Base-by-base conservation (phyloP, 106 monocot species). In the Acorus gramineus region DNA sequence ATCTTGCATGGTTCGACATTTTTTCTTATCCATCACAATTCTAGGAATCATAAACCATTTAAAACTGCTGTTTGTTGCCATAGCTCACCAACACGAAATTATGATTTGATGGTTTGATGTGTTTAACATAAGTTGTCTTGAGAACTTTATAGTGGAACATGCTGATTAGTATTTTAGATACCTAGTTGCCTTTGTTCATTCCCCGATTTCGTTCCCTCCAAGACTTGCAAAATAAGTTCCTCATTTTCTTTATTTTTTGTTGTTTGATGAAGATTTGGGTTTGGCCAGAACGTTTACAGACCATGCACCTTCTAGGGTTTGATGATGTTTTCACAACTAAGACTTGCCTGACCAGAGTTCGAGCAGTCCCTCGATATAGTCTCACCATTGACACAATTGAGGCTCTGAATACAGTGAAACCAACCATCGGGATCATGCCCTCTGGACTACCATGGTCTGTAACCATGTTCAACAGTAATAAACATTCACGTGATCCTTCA, bases 361-460 rank as follows among this genome's bases (percentile, higher is more conserved):
- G 91, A 14, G 91, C 91, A 59, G 81, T 86, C 71, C 91, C 91
- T 6, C 78, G 84, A 4, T 86, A 86, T 68, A 91, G 86, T 60
- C 51, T 86, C 14, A 85, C 85, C 46, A 55, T 67, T 42, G 73
- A 80, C 3, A 85, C 79, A 6, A 80, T 93, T 8, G 72, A 77
- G 44, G 75, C 77, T 47, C 70, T 93, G 68, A 88, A 93, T 60
- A 71, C 70, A 50, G 3, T 93, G 5, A 71, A 75, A 14, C 84
- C 93, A 52, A 93, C 93, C 51, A 82, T 88, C 14, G 88, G 87
- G 56, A 82, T 93, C 52, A 76, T 88, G 69, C 85, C 88, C 3
- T 88, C 88, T 65, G 87, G 88, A 42, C 70, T 88, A 52, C 80
- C 78, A 47, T 87, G 77, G 82, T 42, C 52, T 1, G 42, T 55